Conservation (phyloP, 2,329 filamentous ascomycete genomes). For the Trichoderma endophyticum region DNA sequence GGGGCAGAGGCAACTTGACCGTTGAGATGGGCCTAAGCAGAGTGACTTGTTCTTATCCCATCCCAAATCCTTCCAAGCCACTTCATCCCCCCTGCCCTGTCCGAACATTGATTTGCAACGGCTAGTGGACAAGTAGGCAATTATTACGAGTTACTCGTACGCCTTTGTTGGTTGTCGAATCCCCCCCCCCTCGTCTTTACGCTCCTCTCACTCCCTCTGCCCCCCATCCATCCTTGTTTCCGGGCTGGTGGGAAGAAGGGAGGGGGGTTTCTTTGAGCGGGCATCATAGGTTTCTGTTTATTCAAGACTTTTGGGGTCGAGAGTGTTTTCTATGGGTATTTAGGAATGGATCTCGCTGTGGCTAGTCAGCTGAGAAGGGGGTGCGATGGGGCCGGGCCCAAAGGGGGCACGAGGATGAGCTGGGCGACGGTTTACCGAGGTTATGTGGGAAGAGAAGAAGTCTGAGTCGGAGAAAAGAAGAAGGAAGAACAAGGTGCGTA, state of each 20-base stretch:
- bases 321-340: not conserved
- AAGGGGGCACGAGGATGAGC: not conserved
- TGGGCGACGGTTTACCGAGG: not conserved
- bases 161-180: not conserved
- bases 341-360: not conserved
- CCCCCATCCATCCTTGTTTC: not conserved
- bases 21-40: conserved; percentile 6
- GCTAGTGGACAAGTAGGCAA: not conserved
- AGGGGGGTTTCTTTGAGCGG: not conserved
- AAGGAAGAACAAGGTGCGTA: not conserved
- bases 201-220: not conserved
- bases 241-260: not conserved
- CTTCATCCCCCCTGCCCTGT: not conserved
- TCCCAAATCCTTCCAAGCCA: not conserved
- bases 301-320: not conserved
- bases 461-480: not conserved
- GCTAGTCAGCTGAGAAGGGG: not conserved
- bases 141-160: not conserved
- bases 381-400: not conserved
- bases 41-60: not conserved
- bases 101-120: conserved; percentile 5
- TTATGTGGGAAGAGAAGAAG: not conserved
- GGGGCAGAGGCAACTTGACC: not conserved
- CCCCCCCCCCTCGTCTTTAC: not conserved
- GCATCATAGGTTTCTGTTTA: not conserved